Evolutionary conservation across 805 yeast species (phyloP).

Genomic region (Schwanniomyces vanrijiae): DNA sequence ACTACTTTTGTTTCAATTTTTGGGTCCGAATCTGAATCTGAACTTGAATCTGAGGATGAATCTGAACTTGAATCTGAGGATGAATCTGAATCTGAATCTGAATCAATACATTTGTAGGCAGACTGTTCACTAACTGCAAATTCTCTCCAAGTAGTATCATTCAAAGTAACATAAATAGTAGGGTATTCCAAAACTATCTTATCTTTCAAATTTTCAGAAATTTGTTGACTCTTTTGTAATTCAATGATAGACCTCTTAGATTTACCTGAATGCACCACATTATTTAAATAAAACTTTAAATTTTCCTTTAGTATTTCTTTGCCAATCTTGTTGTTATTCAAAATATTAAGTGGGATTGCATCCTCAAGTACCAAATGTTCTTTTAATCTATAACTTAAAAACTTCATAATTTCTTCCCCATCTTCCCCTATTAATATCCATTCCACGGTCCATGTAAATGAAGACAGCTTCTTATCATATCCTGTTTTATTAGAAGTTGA

Average conservation of each 20-base stretch:
- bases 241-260: slow-evolving; percentile 30
- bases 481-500: slow-evolving; percentile 62
- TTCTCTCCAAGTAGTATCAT: slow-evolving; percentile 19
- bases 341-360: slow-evolving; percentile 41
- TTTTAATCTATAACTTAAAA: slow-evolving; percentile 43
- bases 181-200: slow-evolving; percentile 77
- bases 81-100: slow-evolving; percentile 14
- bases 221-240: slow-evolving; percentile 29
- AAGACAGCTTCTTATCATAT: slow-evolving; percentile 61
- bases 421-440: slow-evolving; percentile 50
- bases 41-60: background rate
- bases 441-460: slow-evolving; percentile 79
- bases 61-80: slow-evolving; percentile 4
- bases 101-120: slow-evolving; percentile 10
- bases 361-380: slow-evolving; percentile 37
- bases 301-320: slow-evolving; percentile 21
- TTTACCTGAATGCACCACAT: slow-evolving; percentile 21
- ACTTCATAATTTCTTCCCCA: slow-evolving; percentile 25
- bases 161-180: slow-evolving; percentile 50
- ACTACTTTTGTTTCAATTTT: background rate
- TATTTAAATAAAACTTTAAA: slow-evolving; percentile 32
- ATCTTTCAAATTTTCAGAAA: slow-evolving; percentile 54
- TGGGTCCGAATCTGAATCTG: background rate
- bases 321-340: slow-evolving; percentile 14
- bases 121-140: slow-evolving; percentile 22